These are phyloP conservation scores for Blastobotrys indianensis DNA, from an alignment of 1,139 yeast species.

Conservation along the genomic window DNA sequence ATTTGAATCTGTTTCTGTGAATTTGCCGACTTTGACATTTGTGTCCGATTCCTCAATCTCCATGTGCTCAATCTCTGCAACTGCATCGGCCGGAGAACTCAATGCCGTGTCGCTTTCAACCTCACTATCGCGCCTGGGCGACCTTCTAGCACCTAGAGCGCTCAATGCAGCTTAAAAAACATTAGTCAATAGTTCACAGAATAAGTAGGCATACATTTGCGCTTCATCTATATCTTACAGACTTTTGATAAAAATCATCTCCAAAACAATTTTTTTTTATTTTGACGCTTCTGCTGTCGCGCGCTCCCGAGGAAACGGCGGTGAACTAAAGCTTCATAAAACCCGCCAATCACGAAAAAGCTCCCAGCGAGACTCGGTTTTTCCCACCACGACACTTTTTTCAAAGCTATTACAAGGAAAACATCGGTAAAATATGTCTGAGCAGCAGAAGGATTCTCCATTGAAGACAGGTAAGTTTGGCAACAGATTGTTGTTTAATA, in stretches of 20 bases:
- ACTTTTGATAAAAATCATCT: neutral
- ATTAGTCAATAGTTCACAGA: neutral
- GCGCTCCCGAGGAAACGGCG: too few species aligned
- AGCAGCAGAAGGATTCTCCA: conserved; percentile 18
- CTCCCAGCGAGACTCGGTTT: too few species aligned
- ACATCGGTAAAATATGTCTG: conserved; percentile 17
- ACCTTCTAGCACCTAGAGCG: neutral
- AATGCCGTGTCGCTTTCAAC: neutral
- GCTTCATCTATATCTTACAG: neutral
- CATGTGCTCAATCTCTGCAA: too few species aligned
- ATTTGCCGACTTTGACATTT: conserved; percentile 12
- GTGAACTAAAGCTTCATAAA: too few species aligned
- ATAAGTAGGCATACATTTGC: neutral
- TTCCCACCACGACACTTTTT: conserved; percentile 2
- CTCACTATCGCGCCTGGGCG: neutral
- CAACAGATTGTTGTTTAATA: too few species aligned
- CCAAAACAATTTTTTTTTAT: neutral
- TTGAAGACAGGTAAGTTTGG: conserved; percentile 24
- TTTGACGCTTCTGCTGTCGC: too few species aligned
- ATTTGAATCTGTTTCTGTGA: conserved; percentile 14
- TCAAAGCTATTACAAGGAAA: neutral
- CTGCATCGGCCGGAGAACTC: too few species aligned
- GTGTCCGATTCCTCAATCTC: too few species aligned
- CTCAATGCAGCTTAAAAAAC: neutral
- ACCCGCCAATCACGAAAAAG: neutral